Evolutionary conservation across 371 early-diverging fungal genomes (phyloP).

Genomic region (Mortierella sp.): DNA sequence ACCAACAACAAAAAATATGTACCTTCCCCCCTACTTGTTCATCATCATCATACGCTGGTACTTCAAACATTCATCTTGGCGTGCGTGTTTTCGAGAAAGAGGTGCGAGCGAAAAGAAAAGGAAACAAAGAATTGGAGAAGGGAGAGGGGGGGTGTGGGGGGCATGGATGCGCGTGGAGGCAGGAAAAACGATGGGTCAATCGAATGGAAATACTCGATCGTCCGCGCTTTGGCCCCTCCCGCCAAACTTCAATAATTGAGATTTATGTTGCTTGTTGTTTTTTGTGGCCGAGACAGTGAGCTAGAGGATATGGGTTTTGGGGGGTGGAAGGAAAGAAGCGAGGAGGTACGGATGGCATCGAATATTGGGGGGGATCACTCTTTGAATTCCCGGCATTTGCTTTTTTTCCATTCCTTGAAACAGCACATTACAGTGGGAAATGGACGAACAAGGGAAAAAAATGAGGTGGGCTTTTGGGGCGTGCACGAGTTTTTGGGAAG

Average conservation of each 20-base stretch:
- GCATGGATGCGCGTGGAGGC: background rate
- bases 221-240: background rate
- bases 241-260: background rate
- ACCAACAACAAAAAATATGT: background rate
- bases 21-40: background rate
- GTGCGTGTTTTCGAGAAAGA: background rate
- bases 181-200: background rate
- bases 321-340: background rate
- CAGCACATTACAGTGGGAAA: background rate
- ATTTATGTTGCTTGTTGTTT: background rate
- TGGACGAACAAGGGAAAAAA: background rate
- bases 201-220: background rate
- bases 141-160: background rate
- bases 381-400: background rate
- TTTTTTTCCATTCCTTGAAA: conserved; percentile 2
- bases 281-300: background rate
- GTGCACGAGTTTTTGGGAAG: background rate
- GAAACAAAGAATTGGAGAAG: background rate
- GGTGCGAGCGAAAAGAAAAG: background rate
- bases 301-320: background rate
- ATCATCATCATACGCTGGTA: background rate
- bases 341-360: background rate
- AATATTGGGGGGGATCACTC: background rate
- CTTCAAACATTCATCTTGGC: background rate
- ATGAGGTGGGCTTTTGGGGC: background rate